These are phyloP conservation scores for Luvunga scandens DNA, from an alignment of 345 rosid species.

Conservation along the genomic window DNA sequence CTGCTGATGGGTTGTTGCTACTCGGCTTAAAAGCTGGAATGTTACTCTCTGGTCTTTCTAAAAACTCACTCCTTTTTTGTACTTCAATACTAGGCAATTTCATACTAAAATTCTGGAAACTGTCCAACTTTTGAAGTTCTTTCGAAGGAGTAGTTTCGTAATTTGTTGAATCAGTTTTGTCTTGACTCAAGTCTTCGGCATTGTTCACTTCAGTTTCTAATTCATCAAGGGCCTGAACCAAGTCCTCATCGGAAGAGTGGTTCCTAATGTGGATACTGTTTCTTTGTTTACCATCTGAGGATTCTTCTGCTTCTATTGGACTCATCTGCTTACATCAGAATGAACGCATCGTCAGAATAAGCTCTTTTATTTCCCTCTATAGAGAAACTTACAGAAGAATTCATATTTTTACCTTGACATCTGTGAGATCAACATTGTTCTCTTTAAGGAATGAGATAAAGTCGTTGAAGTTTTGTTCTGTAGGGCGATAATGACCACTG, in stretches of 20 bases:
- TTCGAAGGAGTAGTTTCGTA: constrained; percentile 26
- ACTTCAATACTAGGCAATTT: constrained; percentile 46
- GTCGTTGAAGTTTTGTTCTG: constrained; percentile 75
- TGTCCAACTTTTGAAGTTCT: constrained; percentile 17
- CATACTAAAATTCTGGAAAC: constrained; percentile 20
- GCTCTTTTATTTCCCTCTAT: not conserved
- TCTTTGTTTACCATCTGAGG: constrained; percentile 31
- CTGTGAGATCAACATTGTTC: constrained; percentile 70
- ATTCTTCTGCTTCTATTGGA: constrained; percentile 61
- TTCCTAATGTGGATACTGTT: constrained; percentile 51
- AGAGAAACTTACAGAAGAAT: not conserved
- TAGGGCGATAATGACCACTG: constrained; percentile 96
- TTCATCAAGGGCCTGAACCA: constrained; percentile 25
- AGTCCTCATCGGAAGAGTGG: constrained; percentile 62
- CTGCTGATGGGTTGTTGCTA: constrained; percentile 10
- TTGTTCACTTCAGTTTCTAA: constrained; percentile 30
- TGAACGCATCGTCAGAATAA: constrained; percentile 14
- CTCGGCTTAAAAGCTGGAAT: constrained; percentile 19
- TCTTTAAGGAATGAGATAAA: constrained; percentile 65
- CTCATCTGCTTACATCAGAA: constrained; percentile 54
- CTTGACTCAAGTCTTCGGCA: constrained; percentile 23
- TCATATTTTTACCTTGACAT: constrained; percentile 58
- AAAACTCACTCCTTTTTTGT: constrained; percentile 36
- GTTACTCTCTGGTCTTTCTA: constrained; percentile 20
- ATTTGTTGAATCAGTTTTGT: constrained; percentile 22